Percentiles rank a stretch among this genome's conserved stretches.
Conservation (phyloP, 768 basidiomycete species). For the Steccherinum ochraceum region DNA sequence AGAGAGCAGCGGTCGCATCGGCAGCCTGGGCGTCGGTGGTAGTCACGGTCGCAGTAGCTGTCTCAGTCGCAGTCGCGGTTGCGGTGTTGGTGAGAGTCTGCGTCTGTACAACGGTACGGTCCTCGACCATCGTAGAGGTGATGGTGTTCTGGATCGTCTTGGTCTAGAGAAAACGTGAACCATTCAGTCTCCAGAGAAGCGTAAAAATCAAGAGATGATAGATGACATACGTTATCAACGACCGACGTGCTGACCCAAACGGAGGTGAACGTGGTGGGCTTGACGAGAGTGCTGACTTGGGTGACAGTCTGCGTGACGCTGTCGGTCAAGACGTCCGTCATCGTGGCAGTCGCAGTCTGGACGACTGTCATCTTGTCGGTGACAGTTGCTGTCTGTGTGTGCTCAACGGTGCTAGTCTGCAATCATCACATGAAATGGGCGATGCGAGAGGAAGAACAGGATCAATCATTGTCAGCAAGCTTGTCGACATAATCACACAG, state of each 20-base stretch:
- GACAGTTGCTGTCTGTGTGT: slow-evolving; percentile 31
- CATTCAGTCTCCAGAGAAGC: background rate
- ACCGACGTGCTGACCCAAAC: slow-evolving; percentile 50
- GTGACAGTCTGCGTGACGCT: slow-evolving; percentile 26
- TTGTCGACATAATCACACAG: background rate
- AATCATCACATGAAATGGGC: too few species aligned
- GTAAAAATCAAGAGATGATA: too few species aligned
- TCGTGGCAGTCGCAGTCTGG: slow-evolving; percentile 46
- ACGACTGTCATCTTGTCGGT: slow-evolving; percentile 29
- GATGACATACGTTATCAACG: slow-evolving; percentile 48
- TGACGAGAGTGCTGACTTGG: slow-evolving; percentile 38
- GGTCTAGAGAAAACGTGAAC: slow-evolving; percentile 35
- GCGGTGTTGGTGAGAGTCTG: slow-evolving; percentile 42
- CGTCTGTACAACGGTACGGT: slow-evolving; percentile 43
- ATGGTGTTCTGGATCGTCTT: slow-evolving; percentile 51
- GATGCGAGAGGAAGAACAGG: background rate
- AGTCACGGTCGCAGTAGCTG: slow-evolving; percentile 32
- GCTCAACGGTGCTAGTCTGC: slow-evolving; percentile 51
- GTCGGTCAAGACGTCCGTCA: slow-evolving; percentile 38
- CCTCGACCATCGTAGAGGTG: slow-evolving; percentile 45
- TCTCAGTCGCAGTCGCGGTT: slow-evolving; percentile 19
- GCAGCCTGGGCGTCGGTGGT: slow-evolving; percentile 35
- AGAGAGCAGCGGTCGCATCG: slow-evolving; percentile 44
- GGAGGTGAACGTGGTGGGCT: slow-evolving; percentile 55
- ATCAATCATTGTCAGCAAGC: background rate